These are phyloP conservation scores for Metschnikowia continentalis DNA, from an alignment of 805 yeast species.

Conservation along the genomic window DNA sequence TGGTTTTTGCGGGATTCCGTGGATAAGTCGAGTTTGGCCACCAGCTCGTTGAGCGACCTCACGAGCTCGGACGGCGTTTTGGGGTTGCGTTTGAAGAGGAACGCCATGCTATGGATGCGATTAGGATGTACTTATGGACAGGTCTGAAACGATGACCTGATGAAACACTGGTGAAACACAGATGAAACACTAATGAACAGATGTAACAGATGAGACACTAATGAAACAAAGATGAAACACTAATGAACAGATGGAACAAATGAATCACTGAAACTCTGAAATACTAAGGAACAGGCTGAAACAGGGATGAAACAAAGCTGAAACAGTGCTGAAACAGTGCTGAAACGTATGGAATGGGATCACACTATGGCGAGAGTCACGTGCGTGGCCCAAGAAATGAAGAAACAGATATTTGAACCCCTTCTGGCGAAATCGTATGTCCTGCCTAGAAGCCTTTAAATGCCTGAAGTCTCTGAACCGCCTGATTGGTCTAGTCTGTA, in stretches of 20 bases:
- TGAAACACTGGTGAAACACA: too few relatives aligned
- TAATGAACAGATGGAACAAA: too few relatives aligned
- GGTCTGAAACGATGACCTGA: not conserved
- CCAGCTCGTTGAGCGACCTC: conserved; percentile 68
- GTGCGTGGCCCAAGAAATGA: too few relatives aligned
- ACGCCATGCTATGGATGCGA: conserved; percentile 46
- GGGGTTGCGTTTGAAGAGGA: conserved; percentile 84
- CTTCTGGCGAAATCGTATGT: not conserved
- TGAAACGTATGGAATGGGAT: too few relatives aligned
- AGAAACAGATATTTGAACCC: too few relatives aligned
- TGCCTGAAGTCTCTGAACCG: not conserved
- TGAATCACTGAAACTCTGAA: too few relatives aligned
- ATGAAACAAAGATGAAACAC: not conserved
- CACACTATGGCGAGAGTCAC: too few relatives aligned
- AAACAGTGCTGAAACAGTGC: not conserved
- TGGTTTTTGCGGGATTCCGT: conserved; percentile 47
- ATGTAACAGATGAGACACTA: not conserved
- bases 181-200: conserved; percentile 30
- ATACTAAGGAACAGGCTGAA: too few relatives aligned
- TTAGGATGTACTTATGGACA: too few relatives aligned
- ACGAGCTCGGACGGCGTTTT: conserved; percentile 86
- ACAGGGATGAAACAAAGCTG: not conserved
- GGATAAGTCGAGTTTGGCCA: conserved; percentile 53
- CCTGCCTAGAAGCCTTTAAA: not conserved
- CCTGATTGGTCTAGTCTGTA: too few relatives aligned